phyloP scores from a whole-genome alignment of 31 red algal species.

The Porphyra umbilicalis region DNA sequence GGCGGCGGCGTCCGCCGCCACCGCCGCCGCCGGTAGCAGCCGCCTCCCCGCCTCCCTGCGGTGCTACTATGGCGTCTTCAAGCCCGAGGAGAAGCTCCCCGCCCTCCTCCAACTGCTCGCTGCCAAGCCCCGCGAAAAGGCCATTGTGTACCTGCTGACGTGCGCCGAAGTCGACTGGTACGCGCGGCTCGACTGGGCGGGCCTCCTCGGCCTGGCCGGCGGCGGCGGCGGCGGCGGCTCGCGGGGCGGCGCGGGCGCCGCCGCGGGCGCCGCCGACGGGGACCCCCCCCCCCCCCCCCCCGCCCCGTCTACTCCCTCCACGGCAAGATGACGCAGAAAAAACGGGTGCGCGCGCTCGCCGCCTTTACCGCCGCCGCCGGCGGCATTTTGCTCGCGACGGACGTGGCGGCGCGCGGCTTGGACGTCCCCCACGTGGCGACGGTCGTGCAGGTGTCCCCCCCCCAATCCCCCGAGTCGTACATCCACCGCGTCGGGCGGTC shows the following conservation, averaged over 20 bases:
- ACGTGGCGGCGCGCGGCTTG: constrained; percentile 83
- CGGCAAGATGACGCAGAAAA: constrained; percentile 59
- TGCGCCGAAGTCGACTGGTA: constrained; percentile 77
- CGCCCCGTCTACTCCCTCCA: constrained; percentile 40
- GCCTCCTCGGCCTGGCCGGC: not conserved
- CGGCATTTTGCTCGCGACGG: constrained; percentile 68
- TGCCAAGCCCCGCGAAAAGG: constrained; percentile 12
- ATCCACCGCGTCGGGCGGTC: constrained; percentile 84
- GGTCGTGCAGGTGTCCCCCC: constrained; percentile 76
- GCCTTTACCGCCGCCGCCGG: constrained; percentile 29
- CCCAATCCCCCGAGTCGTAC: constrained; percentile 58
- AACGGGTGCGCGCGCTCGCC: constrained; percentile 27
- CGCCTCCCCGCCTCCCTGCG: constrained; percentile 38
- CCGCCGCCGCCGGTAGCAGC: not conserved
- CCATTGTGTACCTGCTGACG: constrained; percentile 73
- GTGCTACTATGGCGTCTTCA: constrained; percentile 36
- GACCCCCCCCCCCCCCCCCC: not conserved
- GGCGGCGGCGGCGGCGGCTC: not conserved
- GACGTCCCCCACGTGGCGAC: constrained; percentile 79
- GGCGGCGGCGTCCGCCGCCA: no score
- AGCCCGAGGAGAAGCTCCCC: constrained; percentile 38
- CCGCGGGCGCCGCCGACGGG: no score
- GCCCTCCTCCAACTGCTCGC: constrained; percentile 29
- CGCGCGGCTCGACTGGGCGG: constrained; percentile 14
- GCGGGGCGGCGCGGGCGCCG: not conserved